A percentile compares a stretch with the other conserved stretches of the same genome.
phyloP scores from a whole-genome alignment of 2,329 filamentous ascomycete genomes.

The Talaromyces sp. region DNA sequence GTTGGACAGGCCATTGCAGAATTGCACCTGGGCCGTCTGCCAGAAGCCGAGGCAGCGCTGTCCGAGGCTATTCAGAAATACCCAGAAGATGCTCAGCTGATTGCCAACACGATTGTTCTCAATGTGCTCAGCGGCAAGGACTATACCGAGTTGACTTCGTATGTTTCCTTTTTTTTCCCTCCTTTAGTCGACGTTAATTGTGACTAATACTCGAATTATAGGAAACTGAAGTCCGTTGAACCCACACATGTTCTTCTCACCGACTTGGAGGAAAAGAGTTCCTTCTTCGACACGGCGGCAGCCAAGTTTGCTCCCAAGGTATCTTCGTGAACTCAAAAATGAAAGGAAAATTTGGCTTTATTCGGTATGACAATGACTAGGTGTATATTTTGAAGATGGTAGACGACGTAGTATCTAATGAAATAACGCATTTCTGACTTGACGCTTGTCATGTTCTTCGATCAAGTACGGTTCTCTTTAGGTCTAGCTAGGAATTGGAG shows the following conservation, averaged over 20 bases:
- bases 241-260: slow-evolving; percentile 65
- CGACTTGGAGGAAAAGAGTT: slow-evolving; percentile 79
- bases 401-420: background rate
- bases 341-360: background rate
- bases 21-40: slow-evolving; percentile 78
- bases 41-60: slow-evolving; percentile 83
- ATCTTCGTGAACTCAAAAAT: slow-evolving; percentile 12
- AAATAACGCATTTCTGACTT: background rate
- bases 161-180: slow-evolving; percentile 27
- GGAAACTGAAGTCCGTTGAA: slow-evolving; percentile 47
- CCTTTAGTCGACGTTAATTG: background rate
- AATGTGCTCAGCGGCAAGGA: slow-evolving; percentile 73
- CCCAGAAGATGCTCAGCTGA: slow-evolving; percentile 63
- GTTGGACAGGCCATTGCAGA: slow-evolving; percentile 88
- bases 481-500: background rate
- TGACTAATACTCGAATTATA: slow-evolving; percentile 12
- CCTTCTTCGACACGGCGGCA: slow-evolving; percentile 79
- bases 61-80: slow-evolving; percentile 74
- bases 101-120: slow-evolving; percentile 79
- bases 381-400: background rate
- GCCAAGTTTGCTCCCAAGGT: slow-evolving; percentile 85
- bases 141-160: slow-evolving; percentile 57
- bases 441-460: background rate
- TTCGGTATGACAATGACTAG: background rate
- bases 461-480: background rate